Evolutionary conservation across 345 rosid species (phyloP), one percentile per base, ranked within the genome.

Genomic region (Cardamine occulta): DNA sequence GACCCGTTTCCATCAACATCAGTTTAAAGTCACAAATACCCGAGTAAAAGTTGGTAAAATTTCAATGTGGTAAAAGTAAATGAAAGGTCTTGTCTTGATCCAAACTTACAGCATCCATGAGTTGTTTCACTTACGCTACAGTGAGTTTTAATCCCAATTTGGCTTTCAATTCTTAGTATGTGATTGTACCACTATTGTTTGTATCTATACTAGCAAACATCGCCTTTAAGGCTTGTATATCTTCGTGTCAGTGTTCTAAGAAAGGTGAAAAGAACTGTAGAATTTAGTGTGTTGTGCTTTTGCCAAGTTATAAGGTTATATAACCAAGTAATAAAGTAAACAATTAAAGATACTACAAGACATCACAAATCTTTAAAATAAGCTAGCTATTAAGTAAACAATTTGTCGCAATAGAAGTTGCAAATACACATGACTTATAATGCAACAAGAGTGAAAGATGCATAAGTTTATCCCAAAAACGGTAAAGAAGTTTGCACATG

Each of bases 1-100:
- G 83, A 74, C 24, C 96, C 97, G 68, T 93, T 88, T 63, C 94
- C 96, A 81, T 93, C 97, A 66, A 88, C 93, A 82, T 91, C 97
- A 79, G 96, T 96, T 97, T 91, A 83, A 32, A 17, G 3, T 62
- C 39, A 44, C 10, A 59, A 61, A 52, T n/a, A 17, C n/a, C 14
- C 31, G 1, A 18, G 34, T 32, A 24, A 31, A 19, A 67, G 57
- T 35, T 26, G 15, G 4, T 28, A 28, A 28, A 28, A 28, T 28
- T 28, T 42, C 26, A 52, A 55, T 10, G 32, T 13, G 47, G 47
- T 4, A 28, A 28, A 28, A 12, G 42, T 21, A 47, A 52, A 74
- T 2, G 54, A 3, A 64, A 42, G 26, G 3, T 49, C 4, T 8
- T 6, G 2, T 29, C 9, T 11, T 11, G 47, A 23, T 37, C 2